These are phyloP conservation scores for Claviceps quebecensis DNA, from an alignment of 2,329 filamentous ascomycete genomes.

Conservation along the genomic window DNA sequence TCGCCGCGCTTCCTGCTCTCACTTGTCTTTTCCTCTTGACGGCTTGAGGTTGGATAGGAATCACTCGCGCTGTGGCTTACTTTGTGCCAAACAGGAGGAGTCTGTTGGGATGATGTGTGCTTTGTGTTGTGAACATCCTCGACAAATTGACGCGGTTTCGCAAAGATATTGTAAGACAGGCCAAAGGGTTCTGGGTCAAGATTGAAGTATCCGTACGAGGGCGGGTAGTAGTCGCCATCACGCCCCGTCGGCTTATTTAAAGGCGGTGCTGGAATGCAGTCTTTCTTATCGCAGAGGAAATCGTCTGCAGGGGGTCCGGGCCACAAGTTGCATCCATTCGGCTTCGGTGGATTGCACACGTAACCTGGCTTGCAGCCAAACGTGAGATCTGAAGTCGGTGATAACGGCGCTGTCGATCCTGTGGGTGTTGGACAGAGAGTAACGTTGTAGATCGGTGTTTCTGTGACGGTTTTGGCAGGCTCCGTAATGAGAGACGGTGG, in stretches of 20 bases:
- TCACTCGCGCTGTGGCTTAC: background rate
- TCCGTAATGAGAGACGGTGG: constrained; percentile 14
- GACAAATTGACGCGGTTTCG: constrained; percentile 23
- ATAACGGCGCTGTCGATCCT: constrained; percentile 18
- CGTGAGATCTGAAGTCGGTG: constrained; percentile 27
- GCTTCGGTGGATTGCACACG: constrained; percentile 38
- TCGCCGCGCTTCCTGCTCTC: constrained; percentile 8
- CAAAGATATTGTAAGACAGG: constrained; percentile 48
- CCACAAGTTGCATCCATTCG: constrained; percentile 36
- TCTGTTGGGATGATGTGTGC: constrained; percentile 36
- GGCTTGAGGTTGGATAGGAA: background rate
- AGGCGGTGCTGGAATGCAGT: constrained; percentile 30
- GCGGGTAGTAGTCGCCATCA: constrained; percentile 34
- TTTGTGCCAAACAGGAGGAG: constrained; percentile 21
- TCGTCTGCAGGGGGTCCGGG: constrained; percentile 28
- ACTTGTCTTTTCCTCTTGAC: background rate
- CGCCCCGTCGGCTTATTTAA: constrained; percentile 27
- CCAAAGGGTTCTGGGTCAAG: constrained; percentile 49
- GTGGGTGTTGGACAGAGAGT: constrained; percentile 32
- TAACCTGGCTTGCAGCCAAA: constrained; percentile 41
- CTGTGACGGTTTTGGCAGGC: constrained; percentile 16
- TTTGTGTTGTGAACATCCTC: constrained; percentile 26
- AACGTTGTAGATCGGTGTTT: constrained; percentile 16
- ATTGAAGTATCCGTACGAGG: constrained; percentile 44
- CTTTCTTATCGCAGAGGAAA: constrained; percentile 30